A percentile compares a stretch with the other conserved stretches of the same genome.
Evolutionary conservation across 257 asterid species (phyloP).

Genomic region (Lycium ferocissimum): DNA sequence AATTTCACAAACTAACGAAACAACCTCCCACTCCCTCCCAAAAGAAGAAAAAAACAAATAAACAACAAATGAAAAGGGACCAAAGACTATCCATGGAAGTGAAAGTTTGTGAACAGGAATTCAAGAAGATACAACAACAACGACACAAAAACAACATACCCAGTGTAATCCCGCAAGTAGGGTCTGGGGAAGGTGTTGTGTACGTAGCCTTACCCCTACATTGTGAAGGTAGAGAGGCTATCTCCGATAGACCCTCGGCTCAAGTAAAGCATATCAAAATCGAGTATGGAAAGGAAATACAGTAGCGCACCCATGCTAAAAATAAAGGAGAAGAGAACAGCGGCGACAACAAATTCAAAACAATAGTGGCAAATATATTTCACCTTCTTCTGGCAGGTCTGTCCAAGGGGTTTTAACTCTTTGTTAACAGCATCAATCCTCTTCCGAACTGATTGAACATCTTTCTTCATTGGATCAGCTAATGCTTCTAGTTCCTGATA

Average conservation of each 20-base stretch:
- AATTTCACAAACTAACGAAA: neutral
- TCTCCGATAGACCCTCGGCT: no score
- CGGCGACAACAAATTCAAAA: no score
- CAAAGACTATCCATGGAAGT: neutral
- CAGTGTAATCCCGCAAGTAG: no score
- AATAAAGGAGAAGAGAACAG: no score
- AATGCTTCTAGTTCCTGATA: constrained; percentile 82
- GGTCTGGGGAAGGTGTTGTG: no score
- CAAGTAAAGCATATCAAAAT: no score
- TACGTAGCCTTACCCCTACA: no score
- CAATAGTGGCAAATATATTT: constrained; percentile 3
- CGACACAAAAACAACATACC: no score
- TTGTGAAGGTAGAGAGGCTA: no score
- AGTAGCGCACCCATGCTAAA: no score
- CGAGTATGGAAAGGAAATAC: no score
- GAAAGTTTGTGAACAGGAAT: constrained; percentile 25
- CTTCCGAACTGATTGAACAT: constrained; percentile 77
- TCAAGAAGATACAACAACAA: neutral
- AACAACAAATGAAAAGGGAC: constrained; percentile 1
- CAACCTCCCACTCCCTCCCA: neutral
- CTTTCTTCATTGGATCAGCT: constrained; percentile 93
- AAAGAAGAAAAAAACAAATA: neutral
- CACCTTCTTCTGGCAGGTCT: constrained; percentile 96
- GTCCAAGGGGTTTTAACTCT: constrained; percentile 91
- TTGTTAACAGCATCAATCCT: constrained; percentile 82